These are phyloP conservation scores for Thelephora aurantiotincta DNA, from an alignment of 768 basidiomycete genomes.

Conservation along the genomic window DNA sequence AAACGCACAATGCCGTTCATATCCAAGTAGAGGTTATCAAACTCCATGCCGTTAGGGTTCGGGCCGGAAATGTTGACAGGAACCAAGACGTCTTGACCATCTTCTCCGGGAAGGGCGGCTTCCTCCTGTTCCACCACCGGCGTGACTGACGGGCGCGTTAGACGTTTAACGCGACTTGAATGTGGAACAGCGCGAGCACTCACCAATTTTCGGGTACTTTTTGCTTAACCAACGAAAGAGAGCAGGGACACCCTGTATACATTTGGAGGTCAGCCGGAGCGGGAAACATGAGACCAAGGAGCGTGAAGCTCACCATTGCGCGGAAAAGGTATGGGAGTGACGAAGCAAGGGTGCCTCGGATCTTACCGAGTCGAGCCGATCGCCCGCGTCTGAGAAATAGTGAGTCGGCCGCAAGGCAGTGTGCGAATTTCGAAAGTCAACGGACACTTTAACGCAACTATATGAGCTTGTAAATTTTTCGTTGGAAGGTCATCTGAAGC, in stretches of 20 bases:
- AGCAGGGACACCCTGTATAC: conserved; percentile 81
- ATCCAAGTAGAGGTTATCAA: conserved; percentile 93
- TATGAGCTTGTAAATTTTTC: too few relatives aligned
- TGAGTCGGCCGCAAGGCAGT: too few relatives aligned
- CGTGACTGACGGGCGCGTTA: conserved; percentile 29
- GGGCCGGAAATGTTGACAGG: conserved; percentile 67
- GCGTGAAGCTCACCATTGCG: not conserved
- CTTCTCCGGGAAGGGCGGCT: conserved; percentile 45
- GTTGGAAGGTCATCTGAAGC: too few relatives aligned
- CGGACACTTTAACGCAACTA: too few relatives aligned
- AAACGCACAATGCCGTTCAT: conserved; percentile 93
- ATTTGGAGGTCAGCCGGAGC: too few relatives aligned
- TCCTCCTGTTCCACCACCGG: conserved; percentile 83
- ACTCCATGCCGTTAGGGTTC: conserved; percentile 94
- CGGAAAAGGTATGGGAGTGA: too few relatives aligned
- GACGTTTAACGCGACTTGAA: not conserved
- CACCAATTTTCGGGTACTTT: conserved; percentile 96
- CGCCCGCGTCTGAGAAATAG: too few relatives aligned
- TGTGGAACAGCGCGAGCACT: conserved; percentile 13
- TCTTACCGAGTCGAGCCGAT: too few relatives aligned
- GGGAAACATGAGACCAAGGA: not conserved
- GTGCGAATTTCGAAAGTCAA: too few relatives aligned
- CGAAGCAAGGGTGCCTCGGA: too few relatives aligned
- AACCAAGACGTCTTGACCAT: conserved; percentile 52
- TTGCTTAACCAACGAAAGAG: conserved; percentile 97